Base-by-base conservation (phyloP, 495 filamentous ascomycete genomes). In the Viridothelium virens region DNA sequence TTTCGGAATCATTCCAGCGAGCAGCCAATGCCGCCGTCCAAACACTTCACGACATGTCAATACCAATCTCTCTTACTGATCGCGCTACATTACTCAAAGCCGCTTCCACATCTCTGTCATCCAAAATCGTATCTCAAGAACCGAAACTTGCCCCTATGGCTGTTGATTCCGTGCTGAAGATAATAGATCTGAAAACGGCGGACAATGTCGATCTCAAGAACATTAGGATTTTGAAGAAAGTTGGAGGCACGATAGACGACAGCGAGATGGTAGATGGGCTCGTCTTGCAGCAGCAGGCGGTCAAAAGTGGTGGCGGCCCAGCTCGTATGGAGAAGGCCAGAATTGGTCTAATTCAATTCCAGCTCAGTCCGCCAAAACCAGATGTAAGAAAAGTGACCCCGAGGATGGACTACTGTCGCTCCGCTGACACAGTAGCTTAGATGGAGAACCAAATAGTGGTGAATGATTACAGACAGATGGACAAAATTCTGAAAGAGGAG, bases 401-500 rank as follows among this genome's bases (percentile, higher is more conserved):
- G 63, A 68, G 65, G 4, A 63, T 33, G 7, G 48, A 56, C 4
- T n/a, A 38, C 37, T 5, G 0, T 12, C 34, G 31, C 10, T 7
- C 39, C 7, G 18, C 38, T 62, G 12, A 66, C 9, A 41, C 10
- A 36, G 67, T 25, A 0, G 4, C 31, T 14, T 68, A 94, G 89
- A 97, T 98, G 94, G 94, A 98, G 78, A 98, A 98, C 79, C 91
- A 94, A 77, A 96, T 98, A 70, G 88, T 95, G 9, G 94, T 98
- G 61, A 97, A 98, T 77, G 94, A 98, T 81, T 98, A 98, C 83
- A 84, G 94, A 67, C 94, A 98, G 78, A 98, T 98, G 94, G 94
- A 98, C 79, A 98, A 97, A 83, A 98, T 98, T 70, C 83, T 98
- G 65, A 98, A 98, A 78, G 94, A 98, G 79, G 94, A 98, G 81